A percentile compares a stretch with the other conserved stretches of the same genome.
phyloP scores from a whole-genome alignment of 306 rosid species.

The Macrotyloma uniflorum region DNA sequence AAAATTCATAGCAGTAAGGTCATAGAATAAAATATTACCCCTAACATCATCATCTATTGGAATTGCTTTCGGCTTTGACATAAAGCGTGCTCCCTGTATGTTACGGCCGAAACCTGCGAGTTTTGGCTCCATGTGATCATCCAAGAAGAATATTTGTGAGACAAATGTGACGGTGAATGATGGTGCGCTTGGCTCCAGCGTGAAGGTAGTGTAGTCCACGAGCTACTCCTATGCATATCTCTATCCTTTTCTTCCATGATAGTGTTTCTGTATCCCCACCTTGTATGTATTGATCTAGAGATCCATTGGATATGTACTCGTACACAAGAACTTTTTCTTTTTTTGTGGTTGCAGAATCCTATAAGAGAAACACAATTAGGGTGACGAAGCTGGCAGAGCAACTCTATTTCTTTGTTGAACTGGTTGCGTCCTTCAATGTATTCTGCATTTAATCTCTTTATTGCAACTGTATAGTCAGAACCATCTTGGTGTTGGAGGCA shows the following conservation, averaged over 20 bases:
- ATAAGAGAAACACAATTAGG: slow-evolving; percentile 18
- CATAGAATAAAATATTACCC: neutral
- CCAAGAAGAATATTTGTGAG: neutral
- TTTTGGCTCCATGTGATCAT: slow-evolving; percentile 13
- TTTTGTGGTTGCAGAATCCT: slow-evolving; percentile 21
- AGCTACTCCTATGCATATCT: slow-evolving; percentile 11
- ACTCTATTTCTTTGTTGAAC: slow-evolving; percentile 3
- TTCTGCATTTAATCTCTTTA: neutral
- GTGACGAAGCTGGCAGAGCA: slow-evolving; percentile 28
- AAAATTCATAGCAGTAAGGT: neutral
- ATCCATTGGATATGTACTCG: neutral
- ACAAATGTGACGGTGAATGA: neutral
- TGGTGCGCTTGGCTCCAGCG: slow-evolving; percentile 5
- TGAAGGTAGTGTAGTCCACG: slow-evolving; percentile 39
- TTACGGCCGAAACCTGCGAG: neutral
- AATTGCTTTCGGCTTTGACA: slow-evolving; percentile 4
- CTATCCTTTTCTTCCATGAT: slow-evolving; percentile 25
- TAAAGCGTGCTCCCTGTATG: neutral
- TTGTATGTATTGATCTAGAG: neutral
- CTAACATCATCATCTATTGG: neutral
- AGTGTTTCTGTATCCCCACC: neutral
- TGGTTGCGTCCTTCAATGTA: neutral
- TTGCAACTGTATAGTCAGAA: neutral
- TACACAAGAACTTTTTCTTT: neutral
- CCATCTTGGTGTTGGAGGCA: neutral